These are phyloP conservation scores for Pseudogymnoascus sp. DNA, from an alignment of 2,329 filamentous ascomycete genomes.

Conservation along the genomic window DNA sequence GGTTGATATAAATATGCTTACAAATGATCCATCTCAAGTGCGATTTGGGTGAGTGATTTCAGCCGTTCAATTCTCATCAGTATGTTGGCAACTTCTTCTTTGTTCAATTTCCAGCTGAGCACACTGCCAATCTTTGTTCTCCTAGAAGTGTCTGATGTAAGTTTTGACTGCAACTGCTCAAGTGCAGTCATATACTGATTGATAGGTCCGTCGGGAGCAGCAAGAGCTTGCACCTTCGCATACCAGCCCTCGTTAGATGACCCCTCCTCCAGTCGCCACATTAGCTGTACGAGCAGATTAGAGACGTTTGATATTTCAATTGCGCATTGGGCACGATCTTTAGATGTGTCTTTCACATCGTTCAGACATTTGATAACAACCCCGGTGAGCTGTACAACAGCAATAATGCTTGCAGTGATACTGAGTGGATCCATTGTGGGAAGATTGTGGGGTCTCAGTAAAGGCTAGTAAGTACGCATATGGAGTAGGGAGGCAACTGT, in stretches of 20 bases:
- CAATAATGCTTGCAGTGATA: neutral
- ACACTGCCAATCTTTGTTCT: neutral
- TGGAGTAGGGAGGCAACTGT: neutral
- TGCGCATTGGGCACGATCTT: neutral
- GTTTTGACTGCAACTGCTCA: neutral
- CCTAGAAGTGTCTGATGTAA: neutral
- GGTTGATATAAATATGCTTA: neutral
- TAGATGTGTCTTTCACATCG: conserved; percentile 1
- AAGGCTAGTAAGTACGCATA: neutral
- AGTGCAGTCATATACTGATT: neutral
- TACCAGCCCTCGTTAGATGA: neutral
- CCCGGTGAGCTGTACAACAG: neutral
- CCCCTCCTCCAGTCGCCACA: neutral
- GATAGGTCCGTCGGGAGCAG: neutral
- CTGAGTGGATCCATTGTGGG: neutral
- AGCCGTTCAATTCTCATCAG: neutral
- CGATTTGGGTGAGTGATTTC: neutral
- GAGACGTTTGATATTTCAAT: neutral
- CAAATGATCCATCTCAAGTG: neutral
- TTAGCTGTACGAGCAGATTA: neutral
- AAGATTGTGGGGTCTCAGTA: neutral
- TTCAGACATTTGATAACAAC: neutral
- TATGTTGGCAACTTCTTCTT: neutral
- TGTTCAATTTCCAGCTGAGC: neutral
- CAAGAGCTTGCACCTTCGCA: neutral